These are phyloP conservation scores for Stachybotrys chlorohalonatus DNA, from an alignment of 2,329 filamentous ascomycete genomes.

Conservation along the genomic window DNA sequence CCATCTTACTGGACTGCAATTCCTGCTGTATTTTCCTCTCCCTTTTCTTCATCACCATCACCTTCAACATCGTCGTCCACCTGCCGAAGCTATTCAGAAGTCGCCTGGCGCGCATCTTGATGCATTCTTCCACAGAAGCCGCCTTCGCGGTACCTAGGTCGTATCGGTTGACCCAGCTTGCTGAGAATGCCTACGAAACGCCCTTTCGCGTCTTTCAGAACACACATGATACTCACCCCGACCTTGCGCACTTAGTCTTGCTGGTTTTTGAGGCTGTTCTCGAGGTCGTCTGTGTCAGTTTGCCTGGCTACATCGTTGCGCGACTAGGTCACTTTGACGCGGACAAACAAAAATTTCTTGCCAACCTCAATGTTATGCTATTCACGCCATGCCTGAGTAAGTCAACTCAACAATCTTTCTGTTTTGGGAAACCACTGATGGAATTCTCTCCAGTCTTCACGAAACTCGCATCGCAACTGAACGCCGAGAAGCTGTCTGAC, in stretches of 20 bases:
- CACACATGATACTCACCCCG: slow-evolving; percentile 48
- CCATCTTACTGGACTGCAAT: no score
- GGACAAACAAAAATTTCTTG: slow-evolving; percentile 91
- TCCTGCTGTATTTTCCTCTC: not conserved
- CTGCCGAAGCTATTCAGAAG: not conserved
- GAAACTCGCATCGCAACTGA: slow-evolving; percentile 90
- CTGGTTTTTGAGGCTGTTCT: slow-evolving; percentile 92
- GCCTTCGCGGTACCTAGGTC: slow-evolving; percentile 32
- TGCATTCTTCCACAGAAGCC: slow-evolving; percentile 23
- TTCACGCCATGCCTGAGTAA: slow-evolving; percentile 95
- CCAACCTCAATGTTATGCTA: slow-evolving; percentile 90
- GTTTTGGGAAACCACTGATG: slow-evolving; percentile 8
- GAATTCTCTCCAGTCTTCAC: slow-evolving; percentile 63
- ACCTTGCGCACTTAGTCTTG: slow-evolving; percentile 60
- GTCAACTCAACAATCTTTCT: slow-evolving; percentile 17
- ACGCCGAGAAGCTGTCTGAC: slow-evolving; percentile 79
- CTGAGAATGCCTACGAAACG: slow-evolving; percentile 29
- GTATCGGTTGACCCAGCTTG: slow-evolving; percentile 30
- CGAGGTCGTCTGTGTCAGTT: slow-evolving; percentile 88
- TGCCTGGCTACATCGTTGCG: slow-evolving; percentile 90
- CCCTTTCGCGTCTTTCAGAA: slow-evolving; percentile 31
- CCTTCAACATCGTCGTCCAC: not conserved
- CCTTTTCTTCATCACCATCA: not conserved
- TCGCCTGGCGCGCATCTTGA: slow-evolving; percentile 10
- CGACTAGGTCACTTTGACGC: slow-evolving; percentile 87